Conservation (phyloP, 345 rosid species). For the Acer yangbiense region DNA sequence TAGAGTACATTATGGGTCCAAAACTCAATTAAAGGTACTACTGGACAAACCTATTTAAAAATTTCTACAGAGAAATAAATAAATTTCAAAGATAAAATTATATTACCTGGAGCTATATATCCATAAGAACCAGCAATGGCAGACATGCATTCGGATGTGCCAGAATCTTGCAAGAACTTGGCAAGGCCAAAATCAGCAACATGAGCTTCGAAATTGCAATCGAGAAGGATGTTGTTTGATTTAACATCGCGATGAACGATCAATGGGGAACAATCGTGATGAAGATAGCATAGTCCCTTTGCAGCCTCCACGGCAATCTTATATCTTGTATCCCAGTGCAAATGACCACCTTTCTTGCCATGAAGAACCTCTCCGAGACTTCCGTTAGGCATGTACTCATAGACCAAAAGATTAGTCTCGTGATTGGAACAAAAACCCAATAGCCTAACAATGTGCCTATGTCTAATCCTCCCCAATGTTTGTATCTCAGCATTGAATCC, state of each 20-base stretch:
- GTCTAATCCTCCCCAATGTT: conserved; percentile 85
- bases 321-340: conserved; percentile 87
- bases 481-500: conserved; percentile 97
- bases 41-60: background rate
- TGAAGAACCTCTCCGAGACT: conserved; percentile 91
- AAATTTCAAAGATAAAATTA: conserved; percentile 8
- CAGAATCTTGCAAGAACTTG: conserved; percentile 85
- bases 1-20: conserved; percentile 18
- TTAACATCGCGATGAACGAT: conserved; percentile 88
- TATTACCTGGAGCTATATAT: conserved; percentile 90
- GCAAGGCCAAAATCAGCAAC: conserved; percentile 97
- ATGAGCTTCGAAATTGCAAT: conserved; percentile 83
- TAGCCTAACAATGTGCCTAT: conserved; percentile 80
- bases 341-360: conserved; percentile 90
- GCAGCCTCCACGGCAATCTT: conserved; percentile 89
- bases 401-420: conserved; percentile 84
- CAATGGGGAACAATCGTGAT: conserved; percentile 87
- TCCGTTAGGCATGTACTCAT: conserved; percentile 91
- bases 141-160: conserved; percentile 96
- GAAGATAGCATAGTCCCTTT: conserved; percentile 84
- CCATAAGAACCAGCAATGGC: conserved; percentile 98
- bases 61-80: conserved; percentile 8
- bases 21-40: conserved; percentile 2
- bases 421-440: conserved; percentile 90
- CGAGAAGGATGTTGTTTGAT: conserved; percentile 86